Base-by-base conservation (phyloP, 371 early-diverging fungal species). In the Apophysomyces trapeziformis region DNA sequence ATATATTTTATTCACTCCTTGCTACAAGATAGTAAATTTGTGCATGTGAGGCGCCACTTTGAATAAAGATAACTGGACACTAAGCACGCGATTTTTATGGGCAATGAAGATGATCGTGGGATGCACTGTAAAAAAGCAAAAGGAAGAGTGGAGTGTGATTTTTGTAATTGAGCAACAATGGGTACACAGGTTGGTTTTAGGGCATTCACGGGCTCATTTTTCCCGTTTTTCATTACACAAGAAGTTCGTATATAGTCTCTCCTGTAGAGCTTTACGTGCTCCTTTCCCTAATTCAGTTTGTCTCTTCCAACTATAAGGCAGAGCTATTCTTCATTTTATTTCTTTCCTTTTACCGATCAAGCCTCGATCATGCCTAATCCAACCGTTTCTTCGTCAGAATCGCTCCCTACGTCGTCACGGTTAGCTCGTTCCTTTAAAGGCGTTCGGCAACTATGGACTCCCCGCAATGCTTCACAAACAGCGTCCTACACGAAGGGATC, bases 151-250 rank as follows among this genome's bases (percentile, higher is more conserved):
- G 46, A 18, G 21, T 50, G 54, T 50, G 21, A 50, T 50, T 50
- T 50, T 32, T 45, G 32, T 11, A 41, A 35, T 50, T 50, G 54
- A 21, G 54, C 54, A 50, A 50, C 54, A 21, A 50, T 21, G 54
- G 54, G 54, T 50, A 50, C 54, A 50, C 54, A 50, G 16, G 41
- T 41, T 50, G 54, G 21, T 18, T 21, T 45, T 16, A 50, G 21
- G 54, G 21, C 21, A 50, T 50, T 21, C 54, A 50, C 54, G 54
- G 54, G 21, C 54, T 50, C 54, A 50, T 50, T 50, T 50, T 50
- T 50, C 54, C 54, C 54, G 54, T 50, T 50, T 50, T 50, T 50
- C 54, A 50, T 50, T 50, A 50, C 54, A 50, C 54, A 50, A 50
- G 54, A 50, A 50, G 54, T 50, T 50, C 54, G 54, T 50, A 21